phyloP scores from a whole-genome alignment of 495 filamentous ascomycete species.

The Aspergillus asperescens region DNA sequence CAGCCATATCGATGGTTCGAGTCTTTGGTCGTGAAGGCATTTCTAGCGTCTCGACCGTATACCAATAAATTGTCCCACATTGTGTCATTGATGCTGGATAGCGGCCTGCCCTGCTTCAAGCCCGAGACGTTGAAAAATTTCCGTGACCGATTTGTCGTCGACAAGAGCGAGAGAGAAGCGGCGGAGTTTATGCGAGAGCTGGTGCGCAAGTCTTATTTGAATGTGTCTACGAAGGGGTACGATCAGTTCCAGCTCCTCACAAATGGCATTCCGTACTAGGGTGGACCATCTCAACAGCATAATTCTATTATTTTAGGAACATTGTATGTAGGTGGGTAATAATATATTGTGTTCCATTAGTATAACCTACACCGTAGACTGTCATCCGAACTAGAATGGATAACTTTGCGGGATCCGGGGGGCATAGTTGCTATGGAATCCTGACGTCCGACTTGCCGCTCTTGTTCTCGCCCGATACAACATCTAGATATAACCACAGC shows the following conservation, averaged over 20 bases:
- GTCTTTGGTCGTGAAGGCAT: slow-evolving; percentile 91
- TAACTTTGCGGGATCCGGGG: too few species aligned
- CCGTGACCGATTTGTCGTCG: slow-evolving; percentile 85
- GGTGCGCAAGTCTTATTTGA: slow-evolving; percentile 80
- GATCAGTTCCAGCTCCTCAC: slow-evolving; percentile 96
- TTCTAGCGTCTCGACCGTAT: slow-evolving; percentile 84
- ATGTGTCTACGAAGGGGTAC: slow-evolving; percentile 85
- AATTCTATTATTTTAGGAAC: neutral
- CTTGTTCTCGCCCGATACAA: too few species aligned
- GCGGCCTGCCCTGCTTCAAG: slow-evolving; percentile 96
- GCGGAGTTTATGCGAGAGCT: slow-evolving; percentile 89
- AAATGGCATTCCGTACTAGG: slow-evolving; percentile 90
- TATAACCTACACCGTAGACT: too few species aligned
- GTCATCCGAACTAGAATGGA: too few species aligned
- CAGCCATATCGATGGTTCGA: slow-evolving; percentile 95
- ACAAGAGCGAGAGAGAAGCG: slow-evolving; percentile 89
- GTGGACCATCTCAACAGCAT: neutral
- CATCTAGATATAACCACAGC: too few species aligned
- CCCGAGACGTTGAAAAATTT: slow-evolving; percentile 91
- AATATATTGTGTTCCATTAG: too few species aligned
- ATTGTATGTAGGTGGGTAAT: neutral
- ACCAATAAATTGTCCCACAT: slow-evolving; percentile 81
- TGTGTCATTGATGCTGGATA: slow-evolving; percentile 92
- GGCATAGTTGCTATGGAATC: too few species aligned
- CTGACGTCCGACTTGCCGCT: too few species aligned